Evolutionary conservation across 1,139 yeast genomes (phyloP), one percentile per base, ranked within the genome.

Genomic region (Lodderomyces parapsilosis): DNA sequence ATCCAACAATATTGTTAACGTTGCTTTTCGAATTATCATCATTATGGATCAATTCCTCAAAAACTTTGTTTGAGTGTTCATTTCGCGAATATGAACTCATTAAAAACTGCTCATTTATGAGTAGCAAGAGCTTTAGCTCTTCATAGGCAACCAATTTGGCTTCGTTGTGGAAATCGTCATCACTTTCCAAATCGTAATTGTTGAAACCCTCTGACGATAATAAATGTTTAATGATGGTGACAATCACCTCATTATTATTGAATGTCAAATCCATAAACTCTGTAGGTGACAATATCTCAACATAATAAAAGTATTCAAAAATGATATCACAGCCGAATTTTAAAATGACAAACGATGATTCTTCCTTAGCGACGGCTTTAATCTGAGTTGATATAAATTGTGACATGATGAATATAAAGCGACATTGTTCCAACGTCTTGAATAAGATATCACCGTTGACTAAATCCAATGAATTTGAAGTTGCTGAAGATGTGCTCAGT

Each of bases 41-140:
- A 19, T 50, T 48, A 14, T 59, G 53, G 50, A 74, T 58, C 27
- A 77, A 53, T 14, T 73, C 73, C 34, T 74, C 72, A 55, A 78
- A 74, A 3, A 80, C 82, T 45, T 67, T 67, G 54, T 81, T 80
- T 38, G 65, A 62, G 30, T 30, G 33, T 20, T 6, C 58, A 8
- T 49, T 54, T 11, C 62, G 43, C 24, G 64, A 56, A 49, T 66
- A 72, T 23, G 79, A 74, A 36, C 73, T 72, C 80, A 88, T 84
- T 78, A 90, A 78, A 59, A 80, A 90, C 59, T 90, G 96, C 58
- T 90, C 96, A 59, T 89, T 89, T 17, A 90, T 68, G 2, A 88
- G 80, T 38, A 90, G 66, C 8, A 89, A 62, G n/a, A 87, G 67
- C 55, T 84, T 84, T 66, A 89, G 84, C 52, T 83, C 82, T 34